Evolutionary conservation across 1,284 basidiomycete species (phyloP).

Genomic region (Puccinia hordei): DNA sequence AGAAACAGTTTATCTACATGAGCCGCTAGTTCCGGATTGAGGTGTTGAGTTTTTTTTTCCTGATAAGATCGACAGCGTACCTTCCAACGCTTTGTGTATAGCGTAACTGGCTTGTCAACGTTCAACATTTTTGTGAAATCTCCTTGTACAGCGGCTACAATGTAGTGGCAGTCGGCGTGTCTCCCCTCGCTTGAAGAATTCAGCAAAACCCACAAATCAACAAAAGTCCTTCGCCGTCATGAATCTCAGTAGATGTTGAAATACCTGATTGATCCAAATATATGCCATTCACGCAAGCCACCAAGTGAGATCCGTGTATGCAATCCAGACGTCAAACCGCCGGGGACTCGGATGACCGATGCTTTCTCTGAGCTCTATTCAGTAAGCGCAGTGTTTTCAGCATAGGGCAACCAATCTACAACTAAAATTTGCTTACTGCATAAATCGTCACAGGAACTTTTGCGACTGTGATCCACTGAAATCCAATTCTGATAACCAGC

Average conservation of each 20-base stretch:
- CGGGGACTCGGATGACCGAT: slow-evolving; percentile 37
- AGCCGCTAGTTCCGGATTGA: not conserved
- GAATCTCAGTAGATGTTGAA: not conserved
- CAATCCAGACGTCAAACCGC: slow-evolving; percentile 48
- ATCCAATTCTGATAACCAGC: slow-evolving; percentile 1
- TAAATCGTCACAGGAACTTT: slow-evolving; percentile 36
- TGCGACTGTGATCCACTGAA: slow-evolving; percentile 30
- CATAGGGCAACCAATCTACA: not conserved
- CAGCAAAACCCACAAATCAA: not conserved
- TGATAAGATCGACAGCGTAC: not conserved
- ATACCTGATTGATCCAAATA: slow-evolving; percentile 51
- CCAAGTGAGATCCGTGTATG: slow-evolving; percentile 47
- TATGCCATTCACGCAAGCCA: slow-evolving; percentile 50
- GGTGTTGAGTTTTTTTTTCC: not conserved
- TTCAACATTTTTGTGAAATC: slow-evolving; percentile 73
- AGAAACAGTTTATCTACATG: not conserved
- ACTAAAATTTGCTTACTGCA: slow-evolving; percentile 1
- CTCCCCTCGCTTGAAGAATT: slow-evolving; percentile 62
- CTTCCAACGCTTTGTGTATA: slow-evolving; percentile 28
- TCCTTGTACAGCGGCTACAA: slow-evolving; percentile 71
- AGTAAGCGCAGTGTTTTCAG: not conserved
- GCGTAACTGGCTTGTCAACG: slow-evolving; percentile 66
- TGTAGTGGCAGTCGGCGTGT: slow-evolving; percentile 71
- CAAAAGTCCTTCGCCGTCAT: not conserved
- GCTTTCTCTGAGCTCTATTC: slow-evolving; percentile 34